A percentile compares a stretch with the other conserved stretches of the same genome.
Conservation (phyloP, 176 grass and related monocot species). For the Triticum turgidum region DNA sequence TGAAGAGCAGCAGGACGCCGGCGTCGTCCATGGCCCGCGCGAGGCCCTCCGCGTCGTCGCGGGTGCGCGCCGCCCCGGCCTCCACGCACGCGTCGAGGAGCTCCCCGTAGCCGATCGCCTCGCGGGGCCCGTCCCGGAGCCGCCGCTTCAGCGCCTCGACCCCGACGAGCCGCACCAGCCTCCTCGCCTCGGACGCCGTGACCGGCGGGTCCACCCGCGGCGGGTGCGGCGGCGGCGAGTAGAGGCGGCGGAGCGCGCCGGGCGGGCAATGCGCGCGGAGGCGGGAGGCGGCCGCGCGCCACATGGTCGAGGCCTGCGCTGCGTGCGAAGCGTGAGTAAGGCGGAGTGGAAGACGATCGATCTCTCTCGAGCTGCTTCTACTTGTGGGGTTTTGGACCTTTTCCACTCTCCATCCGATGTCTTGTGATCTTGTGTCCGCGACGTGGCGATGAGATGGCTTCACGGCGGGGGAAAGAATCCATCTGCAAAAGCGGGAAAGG, state of each 20-base stretch:
- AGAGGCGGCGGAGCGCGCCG: neutral
- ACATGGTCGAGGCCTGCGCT: neutral
- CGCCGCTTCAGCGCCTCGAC: slow-evolving; percentile 42
- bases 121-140: slow-evolving; percentile 22
- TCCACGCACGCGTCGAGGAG: slow-evolving; percentile 60
- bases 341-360: neutral
- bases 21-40: slow-evolving; percentile 48
- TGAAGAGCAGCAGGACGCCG: slow-evolving; percentile 63
- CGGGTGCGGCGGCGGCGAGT: neutral
- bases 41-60: slow-evolving; percentile 43
- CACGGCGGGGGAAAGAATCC: neutral
- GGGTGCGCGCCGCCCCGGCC: slow-evolving; percentile 46
- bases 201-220: neutral
- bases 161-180: slow-evolving; percentile 44
- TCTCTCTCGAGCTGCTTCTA: neutral
- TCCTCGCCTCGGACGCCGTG: slow-evolving; percentile 32
- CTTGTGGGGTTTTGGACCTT: neutral
- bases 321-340: neutral
- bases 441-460: neutral
- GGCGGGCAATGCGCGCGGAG: neutral
- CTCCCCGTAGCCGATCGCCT: slow-evolving; percentile 45
- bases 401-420: neutral
- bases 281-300: neutral
- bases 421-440: neutral
- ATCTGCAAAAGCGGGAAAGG: neutral